Evolutionary conservation across 495 filamentous ascomycete genomes (phyloP).

Genomic region (Penicillium diatomitis): DNA sequence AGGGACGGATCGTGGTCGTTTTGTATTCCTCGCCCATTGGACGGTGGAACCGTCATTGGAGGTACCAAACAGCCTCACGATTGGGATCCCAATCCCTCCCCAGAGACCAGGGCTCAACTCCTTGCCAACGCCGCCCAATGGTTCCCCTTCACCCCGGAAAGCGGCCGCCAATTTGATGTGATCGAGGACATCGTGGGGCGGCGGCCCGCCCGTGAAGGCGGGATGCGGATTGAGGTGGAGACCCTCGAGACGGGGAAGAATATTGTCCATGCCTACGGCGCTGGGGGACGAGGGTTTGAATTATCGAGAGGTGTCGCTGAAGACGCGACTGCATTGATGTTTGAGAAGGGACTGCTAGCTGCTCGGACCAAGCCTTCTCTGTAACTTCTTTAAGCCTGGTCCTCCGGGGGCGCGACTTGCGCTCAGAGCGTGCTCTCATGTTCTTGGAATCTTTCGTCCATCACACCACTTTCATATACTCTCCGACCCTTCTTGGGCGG

Average conservation of each 20-base stretch:
- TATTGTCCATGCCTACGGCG: slow-evolving; percentile 55
- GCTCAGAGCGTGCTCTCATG: background rate
- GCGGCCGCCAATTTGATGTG: slow-evolving; percentile 31
- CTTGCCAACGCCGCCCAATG: slow-evolving; percentile 36
- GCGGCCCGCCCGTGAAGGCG: slow-evolving; percentile 35
- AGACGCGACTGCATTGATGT: slow-evolving; percentile 26
- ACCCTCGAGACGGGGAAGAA: slow-evolving; percentile 13
- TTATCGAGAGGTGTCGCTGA: slow-evolving; percentile 35
- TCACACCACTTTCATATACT: slow-evolving; percentile 1
- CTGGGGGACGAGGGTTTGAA: slow-evolving; percentile 51
- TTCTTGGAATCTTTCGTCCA: background rate
- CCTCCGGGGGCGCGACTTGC: background rate
- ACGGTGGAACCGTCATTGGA: slow-evolving; percentile 53
- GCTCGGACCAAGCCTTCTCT: slow-evolving; percentile 16
- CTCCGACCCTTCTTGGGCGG: slow-evolving; percentile 1
- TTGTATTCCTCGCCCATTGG: slow-evolving; percentile 48
- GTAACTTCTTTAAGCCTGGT: slow-evolving; percentile 6
- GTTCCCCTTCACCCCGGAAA: slow-evolving; percentile 35
- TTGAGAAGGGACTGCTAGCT: slow-evolving; percentile 17
- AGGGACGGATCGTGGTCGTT: slow-evolving; percentile 52
- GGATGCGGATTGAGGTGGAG: slow-evolving; percentile 34
- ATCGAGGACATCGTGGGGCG: slow-evolving; percentile 39
- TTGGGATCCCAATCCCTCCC: slow-evolving; percentile 41
- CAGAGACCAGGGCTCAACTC: slow-evolving; percentile 37
- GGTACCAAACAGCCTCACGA: slow-evolving; percentile 53